Percentiles rank a stretch among this genome's conserved stretches.
phyloP scores from a whole-genome alignment of 306 rosid species.

The Rosa lucieae region DNA sequence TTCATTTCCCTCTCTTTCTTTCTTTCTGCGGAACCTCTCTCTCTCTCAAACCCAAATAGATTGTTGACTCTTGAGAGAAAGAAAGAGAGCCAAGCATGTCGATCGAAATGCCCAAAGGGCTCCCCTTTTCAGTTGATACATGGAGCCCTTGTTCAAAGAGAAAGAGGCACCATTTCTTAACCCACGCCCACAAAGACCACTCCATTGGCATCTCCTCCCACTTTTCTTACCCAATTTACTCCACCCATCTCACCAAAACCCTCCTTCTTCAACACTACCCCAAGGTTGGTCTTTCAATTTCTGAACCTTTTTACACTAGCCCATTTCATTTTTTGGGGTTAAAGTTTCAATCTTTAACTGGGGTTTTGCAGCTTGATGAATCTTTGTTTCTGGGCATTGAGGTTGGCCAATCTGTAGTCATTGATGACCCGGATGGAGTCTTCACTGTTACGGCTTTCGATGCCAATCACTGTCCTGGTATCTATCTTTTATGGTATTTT shows the following conservation, averaged over 20 bases:
- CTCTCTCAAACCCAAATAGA: not conserved
- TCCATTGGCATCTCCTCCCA: slow-evolving; percentile 48
- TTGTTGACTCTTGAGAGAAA: not conserved
- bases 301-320: not conserved
- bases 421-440: slow-evolving; percentile 56
- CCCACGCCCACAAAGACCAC: slow-evolving; percentile 85
- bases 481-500: not conserved
- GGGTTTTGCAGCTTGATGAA: slow-evolving; percentile 39
- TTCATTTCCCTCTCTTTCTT: not conserved
- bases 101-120: slow-evolving; percentile 70
- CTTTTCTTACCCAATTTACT: slow-evolving; percentile 62
- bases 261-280: slow-evolving; percentile 53
- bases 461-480: slow-evolving; percentile 85
- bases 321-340: not conserved
- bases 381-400: slow-evolving; percentile 54
- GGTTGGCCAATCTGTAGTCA: slow-evolving; percentile 43
- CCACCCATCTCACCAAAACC: slow-evolving; percentile 55
- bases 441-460: slow-evolving; percentile 69
- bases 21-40: not conserved
- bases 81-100: slow-evolving; percentile 41
- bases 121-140: slow-evolving; percentile 87
- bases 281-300: slow-evolving; percentile 27
- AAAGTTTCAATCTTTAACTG: not conserved
- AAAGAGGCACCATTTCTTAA: slow-evolving; percentile 70
- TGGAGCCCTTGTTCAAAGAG: slow-evolving; percentile 52